A percentile compares a stretch with the other conserved stretches of the same genome.
Conservation (phyloP, 306 rosid genomes). For the Cicer pinnatifidum region DNA sequence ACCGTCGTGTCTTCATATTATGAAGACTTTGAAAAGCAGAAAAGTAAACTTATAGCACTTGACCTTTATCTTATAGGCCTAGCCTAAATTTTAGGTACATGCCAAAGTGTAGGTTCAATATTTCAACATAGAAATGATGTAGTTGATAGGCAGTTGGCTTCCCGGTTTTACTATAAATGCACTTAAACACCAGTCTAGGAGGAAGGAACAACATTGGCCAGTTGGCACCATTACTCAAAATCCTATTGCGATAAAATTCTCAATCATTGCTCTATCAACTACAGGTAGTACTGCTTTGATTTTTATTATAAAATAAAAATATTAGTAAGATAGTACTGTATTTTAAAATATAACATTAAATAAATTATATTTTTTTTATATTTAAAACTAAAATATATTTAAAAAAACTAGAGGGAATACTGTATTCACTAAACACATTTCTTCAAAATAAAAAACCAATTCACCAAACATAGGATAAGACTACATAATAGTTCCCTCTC, state of each 20-base stretch:
- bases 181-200: not conserved
- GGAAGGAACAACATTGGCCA: not conserved
- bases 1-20: constrained; percentile 20
- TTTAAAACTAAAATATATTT: no score
- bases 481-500: constrained; percentile 37
- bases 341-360: no score
- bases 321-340: no score
- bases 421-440: no score
- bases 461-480: constrained; percentile 41
- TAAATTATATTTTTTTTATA: no score
- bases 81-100: constrained; percentile 37
- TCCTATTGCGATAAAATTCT: constrained; percentile 10
- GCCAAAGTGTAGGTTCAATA: constrained; percentile 39
- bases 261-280: constrained; percentile 41
- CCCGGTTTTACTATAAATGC: not conserved
- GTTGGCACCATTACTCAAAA: constrained; percentile 19
- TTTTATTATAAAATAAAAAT: no score
- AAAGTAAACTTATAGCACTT: constrained; percentile 37
- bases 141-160: not conserved
- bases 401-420: no score
- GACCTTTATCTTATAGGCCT: constrained; percentile 27
- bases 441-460: not conserved
- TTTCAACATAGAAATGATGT: constrained; percentile 29
- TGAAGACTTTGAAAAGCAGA: constrained; percentile 15
- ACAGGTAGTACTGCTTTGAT: no score